Percentiles rank a stretch among this genome's conserved stretches.
Conservation (phyloP, 441 rosid genomes). For the Erodium chrysanthum region DNA sequence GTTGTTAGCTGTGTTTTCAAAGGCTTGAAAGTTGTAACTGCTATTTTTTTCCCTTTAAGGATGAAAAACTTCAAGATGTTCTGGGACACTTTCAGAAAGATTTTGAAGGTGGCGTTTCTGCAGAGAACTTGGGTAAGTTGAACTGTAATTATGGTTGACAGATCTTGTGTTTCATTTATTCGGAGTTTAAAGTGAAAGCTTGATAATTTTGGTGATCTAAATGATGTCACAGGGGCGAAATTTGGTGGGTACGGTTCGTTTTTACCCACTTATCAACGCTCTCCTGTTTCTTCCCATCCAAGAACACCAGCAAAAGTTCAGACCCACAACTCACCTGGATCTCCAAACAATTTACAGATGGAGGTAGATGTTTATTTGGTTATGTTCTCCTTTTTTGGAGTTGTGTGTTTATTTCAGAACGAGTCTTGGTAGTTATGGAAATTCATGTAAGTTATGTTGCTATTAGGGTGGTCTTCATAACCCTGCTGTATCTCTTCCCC, state of each 20-base stretch:
- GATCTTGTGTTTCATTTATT: conserved; percentile 1
- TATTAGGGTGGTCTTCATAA: too few species aligned
- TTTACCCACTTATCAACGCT: conserved; percentile 47
- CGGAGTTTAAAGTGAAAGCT: conserved; percentile 4
- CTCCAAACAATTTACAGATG: conserved; percentile 38
- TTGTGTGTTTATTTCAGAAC: not conserved
- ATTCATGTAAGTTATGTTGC: conserved; percentile 14
- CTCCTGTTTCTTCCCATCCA: not conserved
- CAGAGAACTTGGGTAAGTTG: conserved; percentile 61
- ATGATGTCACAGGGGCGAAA: conserved; percentile 57
- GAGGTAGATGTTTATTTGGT: conserved; percentile 48
- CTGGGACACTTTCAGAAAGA: conserved; percentile 71
- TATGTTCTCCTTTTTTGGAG: not conserved
- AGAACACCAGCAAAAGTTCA: conserved; percentile 37
- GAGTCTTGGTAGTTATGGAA: not conserved
- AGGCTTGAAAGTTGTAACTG: not conserved
- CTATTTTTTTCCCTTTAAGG: conserved; percentile 27
- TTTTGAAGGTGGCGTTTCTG: conserved; percentile 67
- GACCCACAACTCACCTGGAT: conserved; percentile 37
- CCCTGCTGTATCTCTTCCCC: conserved; percentile 27
- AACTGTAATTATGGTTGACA: not conserved
- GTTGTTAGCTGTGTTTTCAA: not conserved
- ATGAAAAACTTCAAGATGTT: conserved; percentile 55
- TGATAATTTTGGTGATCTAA: not conserved
- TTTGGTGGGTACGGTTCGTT: conserved; percentile 98